Percentiles rank a stretch among this genome's conserved stretches.
These are phyloP conservation scores for Podospora fimiseda DNA, from an alignment of 495 filamentous ascomycete genomes.

Conservation along the genomic window DNA sequence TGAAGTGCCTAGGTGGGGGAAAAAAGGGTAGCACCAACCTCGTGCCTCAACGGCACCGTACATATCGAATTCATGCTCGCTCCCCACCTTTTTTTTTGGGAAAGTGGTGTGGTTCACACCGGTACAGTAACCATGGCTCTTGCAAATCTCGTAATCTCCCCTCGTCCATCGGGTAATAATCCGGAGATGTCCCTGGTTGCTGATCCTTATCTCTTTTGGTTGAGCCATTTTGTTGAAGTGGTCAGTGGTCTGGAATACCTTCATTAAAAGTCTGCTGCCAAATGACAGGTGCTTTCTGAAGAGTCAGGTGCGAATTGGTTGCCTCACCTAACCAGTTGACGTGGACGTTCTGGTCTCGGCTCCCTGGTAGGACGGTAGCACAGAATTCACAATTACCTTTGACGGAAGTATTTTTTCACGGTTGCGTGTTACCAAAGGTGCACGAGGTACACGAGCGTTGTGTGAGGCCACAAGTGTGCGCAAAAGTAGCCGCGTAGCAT, in stretches of 20 bases:
- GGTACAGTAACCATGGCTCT: background rate
- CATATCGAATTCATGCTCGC: background rate
- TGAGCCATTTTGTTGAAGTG: background rate
- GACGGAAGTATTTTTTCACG: constrained; percentile 13
- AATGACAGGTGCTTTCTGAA: constrained; percentile 15
- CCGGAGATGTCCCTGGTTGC: background rate
- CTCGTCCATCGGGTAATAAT: background rate
- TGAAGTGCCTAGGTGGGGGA: background rate
- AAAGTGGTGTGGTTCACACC: background rate
- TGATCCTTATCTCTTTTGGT: background rate
- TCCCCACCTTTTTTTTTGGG: background rate
- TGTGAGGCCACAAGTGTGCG: background rate
- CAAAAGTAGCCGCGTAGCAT: constrained; percentile 21
- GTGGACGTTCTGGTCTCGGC: constrained; percentile 13
- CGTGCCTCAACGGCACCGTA: constrained; percentile 6
- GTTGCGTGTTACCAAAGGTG: constrained; percentile 25
- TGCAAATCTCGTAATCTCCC: background rate
- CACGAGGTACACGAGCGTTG: constrained; percentile 9
- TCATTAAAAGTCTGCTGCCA: constrained; percentile 18
- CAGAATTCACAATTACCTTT: background rate
- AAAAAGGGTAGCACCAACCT: background rate
- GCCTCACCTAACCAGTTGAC: constrained; percentile 21
- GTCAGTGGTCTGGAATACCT: constrained; percentile 2
- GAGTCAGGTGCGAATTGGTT: constrained; percentile 24
- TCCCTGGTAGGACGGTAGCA: constrained; percentile 6